Conservation (phyloP, 306 rosid species). For the Pterocarpus macrocarpus region DNA sequence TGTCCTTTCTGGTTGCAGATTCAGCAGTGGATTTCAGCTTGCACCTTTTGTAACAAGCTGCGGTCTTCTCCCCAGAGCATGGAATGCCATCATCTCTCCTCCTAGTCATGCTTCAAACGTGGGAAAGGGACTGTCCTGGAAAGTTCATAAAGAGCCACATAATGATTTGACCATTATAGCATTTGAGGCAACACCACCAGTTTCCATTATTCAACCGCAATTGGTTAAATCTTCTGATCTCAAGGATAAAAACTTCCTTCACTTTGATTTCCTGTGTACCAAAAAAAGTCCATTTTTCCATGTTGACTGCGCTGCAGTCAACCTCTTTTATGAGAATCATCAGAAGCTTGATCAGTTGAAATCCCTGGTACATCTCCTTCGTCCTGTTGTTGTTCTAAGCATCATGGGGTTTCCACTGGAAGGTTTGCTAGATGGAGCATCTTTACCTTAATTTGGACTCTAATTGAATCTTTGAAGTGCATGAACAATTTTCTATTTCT, state of each 20-base stretch:
- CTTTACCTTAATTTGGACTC: not conserved
- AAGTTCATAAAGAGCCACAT: not conserved
- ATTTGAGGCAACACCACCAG: slow-evolving; percentile 44
- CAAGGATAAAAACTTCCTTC: slow-evolving; percentile 12
- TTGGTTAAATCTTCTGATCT: slow-evolving; percentile 46
- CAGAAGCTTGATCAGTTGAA: slow-evolving; percentile 43
- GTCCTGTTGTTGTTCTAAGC: not conserved
- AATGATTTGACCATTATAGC: slow-evolving; percentile 45
- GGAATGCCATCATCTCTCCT: slow-evolving; percentile 37
- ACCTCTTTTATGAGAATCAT: slow-evolving; percentile 35
- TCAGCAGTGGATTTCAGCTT: slow-evolving; percentile 60
- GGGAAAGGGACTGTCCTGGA: slow-evolving; percentile 26
- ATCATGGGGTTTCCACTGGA: too few relatives aligned
- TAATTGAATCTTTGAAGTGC: not conserved
- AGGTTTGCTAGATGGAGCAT: too few relatives aligned
- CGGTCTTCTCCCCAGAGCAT: slow-evolving; percentile 46
- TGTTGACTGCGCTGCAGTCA: slow-evolving; percentile 47
- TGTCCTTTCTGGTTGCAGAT: slow-evolving; percentile 48
- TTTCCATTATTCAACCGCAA: not conserved
- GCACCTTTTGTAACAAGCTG: slow-evolving; percentile 53
- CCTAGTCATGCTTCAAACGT: not conserved
- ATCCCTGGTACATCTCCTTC: slow-evolving; percentile 40
- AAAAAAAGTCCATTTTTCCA: slow-evolving; percentile 34
- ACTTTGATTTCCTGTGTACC: slow-evolving; percentile 59
- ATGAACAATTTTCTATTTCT: not conserved